Evolutionary conservation across 768 basidiomycete genomes (phyloP), one percentile per base, ranked within the genome.

Genomic region (Exsudoporus frostii): DNA sequence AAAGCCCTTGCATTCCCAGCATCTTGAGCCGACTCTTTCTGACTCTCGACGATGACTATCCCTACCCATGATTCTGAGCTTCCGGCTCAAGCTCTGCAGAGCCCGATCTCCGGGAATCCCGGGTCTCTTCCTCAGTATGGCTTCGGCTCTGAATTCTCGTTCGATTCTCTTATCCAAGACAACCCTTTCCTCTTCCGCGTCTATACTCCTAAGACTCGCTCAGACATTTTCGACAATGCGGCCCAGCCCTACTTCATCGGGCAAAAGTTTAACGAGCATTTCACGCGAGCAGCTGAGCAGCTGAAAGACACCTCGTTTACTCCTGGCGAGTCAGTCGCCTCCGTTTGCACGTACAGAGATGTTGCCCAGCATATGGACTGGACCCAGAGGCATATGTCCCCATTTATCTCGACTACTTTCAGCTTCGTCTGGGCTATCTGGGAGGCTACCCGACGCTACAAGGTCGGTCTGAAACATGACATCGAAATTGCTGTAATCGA

Each of bases 401-500:
- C 82, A 5, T 90, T 81, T 55, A 79, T 90, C 40, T 86, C 88
- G 3, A 79, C 86, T 2, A 89, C 88, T 6, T 90, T 90, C 66
- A 90, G 85, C 72, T 87, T 90, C 58, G 80, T 79, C 34, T 91
- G 89, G 89, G 83, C 87, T 8, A 76, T 90, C 34, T 91, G 87
- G 87, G 89, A 91, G 65, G 89, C 88, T 5, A 76, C 86, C 20
- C 75, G 86, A 51, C 81, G 89, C n/a, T 88, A 87, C 63, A 81
- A 84, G 59, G 71, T 76, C 34, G 83, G 83, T 36, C 71, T 89
- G 48, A 90, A 91, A 67, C 86, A 88, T 55, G 82, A 87, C 51
- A 72, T 91, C 27, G 79, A 90, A 66, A 88, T 91, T 56, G 88
- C 89, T 14, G 74, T 91, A 51, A 90, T 91, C 62, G 88, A 90